Evolutionary conservation across 2,329 filamentous ascomycete genomes (phyloP), one percentile per base, ranked within the genome.

Genomic region (Claviceps maximensis): DNA sequence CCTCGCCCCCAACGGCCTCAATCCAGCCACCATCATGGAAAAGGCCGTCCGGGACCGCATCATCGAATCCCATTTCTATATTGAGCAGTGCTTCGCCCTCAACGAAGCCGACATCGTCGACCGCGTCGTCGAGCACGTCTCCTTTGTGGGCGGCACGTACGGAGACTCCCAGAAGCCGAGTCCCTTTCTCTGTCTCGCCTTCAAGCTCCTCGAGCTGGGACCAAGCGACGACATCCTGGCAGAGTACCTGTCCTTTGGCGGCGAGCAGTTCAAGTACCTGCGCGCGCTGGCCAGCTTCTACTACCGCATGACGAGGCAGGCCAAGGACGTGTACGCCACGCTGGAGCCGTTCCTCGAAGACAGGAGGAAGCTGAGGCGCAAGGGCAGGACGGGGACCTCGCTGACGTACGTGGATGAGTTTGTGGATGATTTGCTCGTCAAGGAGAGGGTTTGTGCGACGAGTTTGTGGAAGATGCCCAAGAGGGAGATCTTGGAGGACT

Each of bases 11-110:
- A 84, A 91, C 66, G 89, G 89, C 56, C 85, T 94, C 63, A 96
- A 96, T 71, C 91, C 91, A 1, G 87, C 89, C n/a, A 90, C 87
- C 4, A 87, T 97, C 55, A 87, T 97, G 78, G 91, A 97, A 69
- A 95, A 95, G 68, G 86, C 89, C 42, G 89, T 96, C 59, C 87
- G 87, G 65, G 93, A 98, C 71, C 89, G 93, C 65, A 96, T 98
- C 69, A 83, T 90, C 60, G 89, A 95, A 65, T 88, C 83, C 51
- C 94, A 95, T 72, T 98, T 95, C 74, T 98, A 89, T 86, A 96
- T 96, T 70, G 93, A 97, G 71, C 90, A 96, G 72, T 96, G 93
- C 68, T 98, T 97, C 70, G 93, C 87, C 44, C 77, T 98, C 58
- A 98, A 97, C 72, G 82, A 84, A 65, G 80, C 81, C 51, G 80